Evolutionary conservation across 148 eudicot species (phyloP).

Genomic region (Diospyros lotus): DNA sequence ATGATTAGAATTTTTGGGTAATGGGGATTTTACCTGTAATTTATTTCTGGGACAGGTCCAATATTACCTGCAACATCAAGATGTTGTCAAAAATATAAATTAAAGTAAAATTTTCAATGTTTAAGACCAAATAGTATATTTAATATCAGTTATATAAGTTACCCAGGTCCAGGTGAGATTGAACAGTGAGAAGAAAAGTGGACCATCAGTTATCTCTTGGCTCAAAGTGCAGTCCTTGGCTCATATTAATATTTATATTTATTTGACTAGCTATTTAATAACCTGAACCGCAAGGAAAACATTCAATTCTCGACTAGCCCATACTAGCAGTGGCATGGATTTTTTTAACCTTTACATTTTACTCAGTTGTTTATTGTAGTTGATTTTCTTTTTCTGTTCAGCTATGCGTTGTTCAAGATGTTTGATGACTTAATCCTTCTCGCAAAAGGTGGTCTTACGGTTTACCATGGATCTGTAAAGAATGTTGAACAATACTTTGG

Average conservation of each 20-base stretch:
- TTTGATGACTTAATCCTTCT: constrained; percentile 92
- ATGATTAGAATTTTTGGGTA: too few relatives aligned
- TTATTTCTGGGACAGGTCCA: too few relatives aligned
- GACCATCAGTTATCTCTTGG: neutral
- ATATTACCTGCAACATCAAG: too few relatives aligned
- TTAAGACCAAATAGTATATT: too few relatives aligned
- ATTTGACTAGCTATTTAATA: neutral
- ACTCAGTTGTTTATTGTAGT: neutral
- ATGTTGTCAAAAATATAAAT: too few relatives aligned
- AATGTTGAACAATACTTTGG: constrained; percentile 86
- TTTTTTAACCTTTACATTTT: neutral
- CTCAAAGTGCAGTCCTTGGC: neutral
- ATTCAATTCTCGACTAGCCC: neutral
- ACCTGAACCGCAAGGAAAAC: neutral
- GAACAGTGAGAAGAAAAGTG: too few relatives aligned
- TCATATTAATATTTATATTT: neutral
- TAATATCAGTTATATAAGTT: too few relatives aligned
- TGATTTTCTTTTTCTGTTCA: constrained; percentile 24
- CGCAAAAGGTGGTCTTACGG: constrained; percentile 93
- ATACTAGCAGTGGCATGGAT: neutral
- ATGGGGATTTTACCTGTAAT: too few relatives aligned
- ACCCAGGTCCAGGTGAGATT: too few relatives aligned
- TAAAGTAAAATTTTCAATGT: too few relatives aligned
- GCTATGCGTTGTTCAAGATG: constrained; percentile 89
- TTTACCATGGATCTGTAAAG: constrained; percentile 84